These are phyloP conservation scores for Celoporthe dispersa DNA, from an alignment of 2,329 filamentous ascomycete species.

Conservation along the genomic window DNA sequence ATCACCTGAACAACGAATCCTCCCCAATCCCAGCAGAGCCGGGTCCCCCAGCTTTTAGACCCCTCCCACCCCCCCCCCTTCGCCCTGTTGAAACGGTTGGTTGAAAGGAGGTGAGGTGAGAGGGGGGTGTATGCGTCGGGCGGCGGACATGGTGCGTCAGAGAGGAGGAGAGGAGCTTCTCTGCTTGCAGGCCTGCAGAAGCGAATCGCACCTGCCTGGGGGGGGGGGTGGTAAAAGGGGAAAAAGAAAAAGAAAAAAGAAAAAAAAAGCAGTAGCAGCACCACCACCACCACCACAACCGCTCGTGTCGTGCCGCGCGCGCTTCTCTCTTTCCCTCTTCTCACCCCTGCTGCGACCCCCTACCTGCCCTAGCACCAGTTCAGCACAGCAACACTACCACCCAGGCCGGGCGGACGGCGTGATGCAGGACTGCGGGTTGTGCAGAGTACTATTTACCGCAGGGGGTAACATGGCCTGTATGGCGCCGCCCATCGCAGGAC, in stretches of 20 bases:
- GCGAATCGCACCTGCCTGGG: neutral
- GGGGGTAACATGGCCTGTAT: too few species aligned
- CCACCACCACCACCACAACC: too few species aligned
- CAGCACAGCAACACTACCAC: neutral
- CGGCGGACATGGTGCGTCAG: neutral
- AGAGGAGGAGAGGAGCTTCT: neutral
- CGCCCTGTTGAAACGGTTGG: neutral
- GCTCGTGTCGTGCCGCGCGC: neutral
- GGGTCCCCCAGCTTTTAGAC: neutral
- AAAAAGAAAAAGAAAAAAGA: too few species aligned
- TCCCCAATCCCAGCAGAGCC: neutral
- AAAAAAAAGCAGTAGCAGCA: too few species aligned
- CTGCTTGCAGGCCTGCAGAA: neutral
- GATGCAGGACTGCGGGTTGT: neutral
- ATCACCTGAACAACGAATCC: neutral
- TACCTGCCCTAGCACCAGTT: too few species aligned
- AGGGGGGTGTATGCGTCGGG: neutral
- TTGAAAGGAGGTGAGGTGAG: neutral
- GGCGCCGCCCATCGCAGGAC: neutral
- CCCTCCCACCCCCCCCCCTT: neutral
- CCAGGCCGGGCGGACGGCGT: slow-evolving; percentile 4
- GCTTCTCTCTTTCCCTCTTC: neutral
- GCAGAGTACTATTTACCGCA: too few species aligned
- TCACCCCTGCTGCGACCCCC: neutral
- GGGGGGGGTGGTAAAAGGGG: too few species aligned